phyloP scores from a whole-genome alignment of 495 filamentous ascomycete genomes.

The Rusavskia elegans region DNA sequence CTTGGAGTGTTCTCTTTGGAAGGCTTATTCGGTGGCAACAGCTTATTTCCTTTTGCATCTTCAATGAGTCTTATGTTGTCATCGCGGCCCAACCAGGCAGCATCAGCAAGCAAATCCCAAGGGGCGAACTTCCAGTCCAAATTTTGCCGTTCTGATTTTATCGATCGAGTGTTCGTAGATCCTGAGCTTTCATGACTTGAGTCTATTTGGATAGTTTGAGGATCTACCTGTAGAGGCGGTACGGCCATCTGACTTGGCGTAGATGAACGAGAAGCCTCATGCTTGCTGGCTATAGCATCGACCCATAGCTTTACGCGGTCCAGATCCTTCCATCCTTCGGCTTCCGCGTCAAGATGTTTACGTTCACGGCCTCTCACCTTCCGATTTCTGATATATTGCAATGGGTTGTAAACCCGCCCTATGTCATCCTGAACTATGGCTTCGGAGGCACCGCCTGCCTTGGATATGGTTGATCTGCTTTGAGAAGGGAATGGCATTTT shows the following conservation, averaged over 20 bases:
- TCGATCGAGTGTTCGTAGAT: constrained; percentile 21
- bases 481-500: constrained; percentile 28
- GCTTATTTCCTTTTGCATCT: constrained; percentile 50
- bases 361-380: constrained; percentile 61
- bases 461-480: constrained; percentile 4
- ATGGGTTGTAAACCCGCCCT: constrained; percentile 63
- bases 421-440: constrained; percentile 3
- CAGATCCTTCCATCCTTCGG: constrained; percentile 62
- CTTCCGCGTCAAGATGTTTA: constrained; percentile 49
- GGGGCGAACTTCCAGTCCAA: constrained; percentile 70
- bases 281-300: constrained; percentile 41
- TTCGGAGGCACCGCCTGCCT: constrained; percentile 1
- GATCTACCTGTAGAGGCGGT: constrained; percentile 5
- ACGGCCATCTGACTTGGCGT: constrained; percentile 4
- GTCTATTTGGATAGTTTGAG: constrained; percentile 4
- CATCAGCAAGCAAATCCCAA: constrained; percentile 69
- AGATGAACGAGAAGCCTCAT: constrained; percentile 14
- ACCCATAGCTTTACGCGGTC: constrained; percentile 58
- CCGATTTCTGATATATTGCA: constrained; percentile 76
- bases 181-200: constrained; percentile 3
- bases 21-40: constrained; percentile 23
- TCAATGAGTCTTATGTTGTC: constrained; percentile 61
- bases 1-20: constrained; percentile 1
- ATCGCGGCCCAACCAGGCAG: constrained; percentile 68
- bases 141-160: constrained; percentile 44